Evolutionary conservation across 208 protist species (phyloP).

Genomic region (Angomonas deanei): DNA sequence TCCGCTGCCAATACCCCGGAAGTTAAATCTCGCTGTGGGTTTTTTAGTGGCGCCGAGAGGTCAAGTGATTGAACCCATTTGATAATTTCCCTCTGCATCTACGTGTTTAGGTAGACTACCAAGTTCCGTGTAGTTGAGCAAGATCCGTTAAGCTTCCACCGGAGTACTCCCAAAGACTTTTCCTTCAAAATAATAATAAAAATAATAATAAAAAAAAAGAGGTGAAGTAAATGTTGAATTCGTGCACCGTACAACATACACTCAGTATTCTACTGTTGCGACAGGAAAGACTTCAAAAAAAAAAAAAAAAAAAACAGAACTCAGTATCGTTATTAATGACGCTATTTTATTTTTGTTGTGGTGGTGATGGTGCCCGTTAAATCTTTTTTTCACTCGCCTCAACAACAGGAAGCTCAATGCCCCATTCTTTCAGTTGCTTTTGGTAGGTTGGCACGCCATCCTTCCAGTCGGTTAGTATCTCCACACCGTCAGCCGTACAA

Average conservation of each 20-base stretch:
- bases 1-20: conserved; percentile 93
- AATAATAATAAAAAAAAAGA: not conserved
- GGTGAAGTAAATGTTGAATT: not conserved
- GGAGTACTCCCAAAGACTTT: too few species aligned
- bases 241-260: too few species aligned
- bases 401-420: conserved; percentile 48
- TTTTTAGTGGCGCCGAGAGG: conserved; percentile 84
- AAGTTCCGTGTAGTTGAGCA: not conserved
- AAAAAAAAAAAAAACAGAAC: too few species aligned
- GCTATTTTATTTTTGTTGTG: not conserved
- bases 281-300: too few species aligned
- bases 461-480: conserved; percentile 83
- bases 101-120: not conserved
- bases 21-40: conserved; percentile 90
- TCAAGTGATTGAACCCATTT: conserved; percentile 95
- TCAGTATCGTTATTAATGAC: too few species aligned
- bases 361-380: not conserved
- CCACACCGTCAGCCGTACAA: conserved; percentile 88
- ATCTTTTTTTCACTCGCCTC: conserved; percentile 62
- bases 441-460: conserved; percentile 83
- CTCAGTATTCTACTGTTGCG: too few species aligned
- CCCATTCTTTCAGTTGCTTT: conserved; percentile 71
- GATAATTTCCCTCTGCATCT: conserved; percentile 90
- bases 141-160: too few species aligned
- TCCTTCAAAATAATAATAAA: conserved; percentile 3